Percentiles rank a stretch among this genome's conserved stretches.
Evolutionary conservation across 441 rosid species (phyloP).

Genomic region (Populus hybrid): DNA sequence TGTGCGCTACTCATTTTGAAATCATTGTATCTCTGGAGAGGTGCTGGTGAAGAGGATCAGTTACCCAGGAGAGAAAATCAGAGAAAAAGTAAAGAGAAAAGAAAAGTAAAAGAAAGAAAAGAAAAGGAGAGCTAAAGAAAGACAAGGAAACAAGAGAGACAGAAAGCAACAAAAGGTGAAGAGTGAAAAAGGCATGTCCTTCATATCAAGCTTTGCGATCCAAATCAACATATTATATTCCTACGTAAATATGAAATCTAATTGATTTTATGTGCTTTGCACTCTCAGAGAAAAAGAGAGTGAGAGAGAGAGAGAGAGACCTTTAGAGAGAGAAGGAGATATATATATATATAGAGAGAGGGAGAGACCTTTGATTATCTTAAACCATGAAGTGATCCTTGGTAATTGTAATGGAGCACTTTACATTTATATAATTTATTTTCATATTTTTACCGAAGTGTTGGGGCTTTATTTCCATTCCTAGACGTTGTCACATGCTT

Average conservation of each 20-base stretch:
- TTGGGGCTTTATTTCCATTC: constrained; percentile 12
- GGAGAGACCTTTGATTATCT: constrained; percentile 31
- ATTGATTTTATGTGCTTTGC: constrained; percentile 43
- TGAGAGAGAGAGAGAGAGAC: constrained; percentile 8
- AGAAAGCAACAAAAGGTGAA: constrained; percentile 61
- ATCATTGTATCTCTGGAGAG: constrained; percentile 35
- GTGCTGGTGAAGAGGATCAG: no score
- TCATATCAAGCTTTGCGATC: constrained; percentile 38
- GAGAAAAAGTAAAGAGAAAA: constrained; percentile 16
- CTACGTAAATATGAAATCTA: constrained; percentile 55
- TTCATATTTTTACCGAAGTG: constrained; percentile 20
- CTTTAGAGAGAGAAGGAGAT: constrained; percentile 4
- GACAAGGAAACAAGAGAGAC: constrained; percentile 78
- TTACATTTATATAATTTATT: constrained; percentile 25
- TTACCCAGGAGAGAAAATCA: constrained; percentile 38
- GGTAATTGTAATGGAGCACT: constrained; percentile 42
- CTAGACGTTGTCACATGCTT: constrained; percentile 26
- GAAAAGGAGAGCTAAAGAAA: constrained; percentile 46
- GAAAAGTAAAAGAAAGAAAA: constrained; percentile 30
- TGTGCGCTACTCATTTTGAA: constrained; percentile 44
- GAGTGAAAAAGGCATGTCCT: constrained; percentile 31
- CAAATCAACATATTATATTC: constrained; percentile 43
- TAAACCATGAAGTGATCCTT: constrained; percentile 43
- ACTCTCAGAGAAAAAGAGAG: neutral
- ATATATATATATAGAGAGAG: neutral